A percentile compares a stretch with the other conserved stretches of the same genome.
Evolutionary conservation across 2,329 filamentous ascomycete genomes (phyloP).

Genomic region (Colletotrichum chrysophilum): DNA sequence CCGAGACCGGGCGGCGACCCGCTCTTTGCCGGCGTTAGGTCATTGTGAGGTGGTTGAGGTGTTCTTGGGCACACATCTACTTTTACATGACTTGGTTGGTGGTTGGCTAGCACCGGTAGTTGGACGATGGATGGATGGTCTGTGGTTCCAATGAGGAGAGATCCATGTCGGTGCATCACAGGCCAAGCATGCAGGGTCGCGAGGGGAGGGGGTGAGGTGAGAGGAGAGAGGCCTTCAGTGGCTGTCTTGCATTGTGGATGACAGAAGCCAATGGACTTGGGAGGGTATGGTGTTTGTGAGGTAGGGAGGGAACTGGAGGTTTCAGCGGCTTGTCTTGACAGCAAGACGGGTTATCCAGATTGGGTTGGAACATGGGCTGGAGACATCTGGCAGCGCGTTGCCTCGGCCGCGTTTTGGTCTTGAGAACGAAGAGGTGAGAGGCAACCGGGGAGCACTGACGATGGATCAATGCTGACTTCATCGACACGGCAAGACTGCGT

Average conservation of each 20-base stretch:
- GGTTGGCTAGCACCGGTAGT: neutral
- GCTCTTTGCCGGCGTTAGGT: conserved; percentile 7
- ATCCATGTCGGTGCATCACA: conserved; percentile 1
- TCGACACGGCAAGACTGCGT: neutral
- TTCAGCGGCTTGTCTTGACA: neutral
- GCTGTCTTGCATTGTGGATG: neutral
- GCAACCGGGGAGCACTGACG: neutral
- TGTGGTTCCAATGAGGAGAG: neutral
- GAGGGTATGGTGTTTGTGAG: neutral
- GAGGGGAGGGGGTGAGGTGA: neutral
- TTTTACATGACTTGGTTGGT: neutral
- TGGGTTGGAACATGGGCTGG: neutral
- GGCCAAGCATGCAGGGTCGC: conserved; percentile 15
- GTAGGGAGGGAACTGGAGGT: neutral
- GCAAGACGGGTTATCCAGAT: neutral
- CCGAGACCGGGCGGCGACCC: conserved; percentile 8
- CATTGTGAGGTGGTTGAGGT: neutral
- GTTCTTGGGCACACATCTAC: neutral
- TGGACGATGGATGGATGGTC: neutral
- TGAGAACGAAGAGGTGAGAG: neutral
- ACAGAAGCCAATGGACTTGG: neutral
- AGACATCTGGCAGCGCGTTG: neutral
- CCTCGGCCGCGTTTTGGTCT: neutral
- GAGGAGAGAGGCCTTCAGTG: neutral
- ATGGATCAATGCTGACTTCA: neutral